Base-by-base conservation (phyloP, 768 basidiomycete species). In the Macrolepiota fuliginosa region DNA sequence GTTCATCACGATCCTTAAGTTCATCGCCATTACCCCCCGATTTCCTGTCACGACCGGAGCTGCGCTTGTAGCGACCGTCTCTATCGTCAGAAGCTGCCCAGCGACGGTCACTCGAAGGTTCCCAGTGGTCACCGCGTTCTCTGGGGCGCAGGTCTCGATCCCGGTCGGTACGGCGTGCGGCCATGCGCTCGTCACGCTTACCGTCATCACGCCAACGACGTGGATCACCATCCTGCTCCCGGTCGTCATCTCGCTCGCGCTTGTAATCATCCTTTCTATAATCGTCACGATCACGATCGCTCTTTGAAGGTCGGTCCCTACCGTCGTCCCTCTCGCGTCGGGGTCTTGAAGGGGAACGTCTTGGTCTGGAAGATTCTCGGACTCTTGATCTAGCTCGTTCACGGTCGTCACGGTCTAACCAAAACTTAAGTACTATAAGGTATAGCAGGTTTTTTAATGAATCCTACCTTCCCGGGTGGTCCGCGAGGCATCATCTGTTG, bases 171-270 rank as follows among this genome's bases (percentile, higher is more conserved):
- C 89, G 82, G 56, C 89, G 80, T 19, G 84, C 78, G 45, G 86
- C 82, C 58, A 91, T 69, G 36, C 91, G 80, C 68, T 93, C 91
- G 46, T 93, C 91, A 51, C 91, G 82, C 71, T 85, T 89, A 15
- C 91, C 91, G 65, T 92, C 91, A 69, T 93, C 91, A 66, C 89
- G 80, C 91, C 91, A 93, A 62, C 86, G 84, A 56, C 91, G 80
- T 25, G 86, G 76, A 65, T 92, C 89, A 47, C 91, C 90, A 7
- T 74, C 73, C 15, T 86, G 86, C n/a, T 78, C 79, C 22, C 71
- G 65, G 56, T 80, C 81, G 62, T 71, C 63, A 35, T 79, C 78
- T 65, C 76, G 74, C 39, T 79, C 80, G 17, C 80, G 76, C 47
- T 77, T 77, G 56, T 73, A 63, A 46, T 76, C 75, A 52, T 78